phyloP scores from a whole-genome alignment of 495 filamentous ascomycete species.

The Aspergillus sclerotioniger region DNA sequence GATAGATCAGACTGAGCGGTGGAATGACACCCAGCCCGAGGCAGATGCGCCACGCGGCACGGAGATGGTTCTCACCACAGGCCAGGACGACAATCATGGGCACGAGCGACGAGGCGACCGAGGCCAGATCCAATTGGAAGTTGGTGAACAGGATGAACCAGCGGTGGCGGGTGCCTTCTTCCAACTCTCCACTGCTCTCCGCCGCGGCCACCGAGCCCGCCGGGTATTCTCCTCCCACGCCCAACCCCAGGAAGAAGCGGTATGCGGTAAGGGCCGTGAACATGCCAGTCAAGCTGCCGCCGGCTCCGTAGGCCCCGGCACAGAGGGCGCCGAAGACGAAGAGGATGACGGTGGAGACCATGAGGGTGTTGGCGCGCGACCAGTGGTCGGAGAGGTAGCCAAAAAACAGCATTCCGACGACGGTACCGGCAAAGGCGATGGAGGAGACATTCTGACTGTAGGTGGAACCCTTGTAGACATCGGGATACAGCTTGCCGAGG shows the following conservation, averaged over 20 bases:
- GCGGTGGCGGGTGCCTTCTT: conserved; percentile 72
- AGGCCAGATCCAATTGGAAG: conserved; percentile 79
- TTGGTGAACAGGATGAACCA: conserved; percentile 97
- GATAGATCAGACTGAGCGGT: conserved; percentile 68
- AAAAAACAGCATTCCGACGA: conserved; percentile 80
- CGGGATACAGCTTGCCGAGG: conserved; percentile 59
- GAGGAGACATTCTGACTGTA: conserved; percentile 69
- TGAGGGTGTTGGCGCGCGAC: conserved; percentile 76
- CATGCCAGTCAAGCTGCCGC: conserved; percentile 62
- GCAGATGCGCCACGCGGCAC: conserved; percentile 71
- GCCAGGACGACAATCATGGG: conserved; percentile 71
- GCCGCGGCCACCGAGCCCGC: conserved; percentile 82
- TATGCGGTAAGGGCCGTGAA: conserved; percentile 79
- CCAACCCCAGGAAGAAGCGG: conserved; percentile 73
- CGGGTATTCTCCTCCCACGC: conserved; percentile 77
- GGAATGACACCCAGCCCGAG: conserved; percentile 80
- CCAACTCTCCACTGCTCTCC: conserved; percentile 80
- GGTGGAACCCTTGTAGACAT: conserved; percentile 59
- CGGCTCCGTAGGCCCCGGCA: conserved; percentile 67
- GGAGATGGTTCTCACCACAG: conserved; percentile 63
- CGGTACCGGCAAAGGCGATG: conserved; percentile 87
- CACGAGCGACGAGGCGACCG: conserved; percentile 71
- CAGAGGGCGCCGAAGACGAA: conserved; percentile 80
- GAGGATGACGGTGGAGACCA: conserved; percentile 77
- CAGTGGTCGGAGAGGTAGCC: conserved; percentile 80